Evolutionary conservation across 495 filamentous ascomycete species (phyloP), one percentile per base, ranked within the genome.

Genomic region (Rostrohypoxylon terebratum): DNA sequence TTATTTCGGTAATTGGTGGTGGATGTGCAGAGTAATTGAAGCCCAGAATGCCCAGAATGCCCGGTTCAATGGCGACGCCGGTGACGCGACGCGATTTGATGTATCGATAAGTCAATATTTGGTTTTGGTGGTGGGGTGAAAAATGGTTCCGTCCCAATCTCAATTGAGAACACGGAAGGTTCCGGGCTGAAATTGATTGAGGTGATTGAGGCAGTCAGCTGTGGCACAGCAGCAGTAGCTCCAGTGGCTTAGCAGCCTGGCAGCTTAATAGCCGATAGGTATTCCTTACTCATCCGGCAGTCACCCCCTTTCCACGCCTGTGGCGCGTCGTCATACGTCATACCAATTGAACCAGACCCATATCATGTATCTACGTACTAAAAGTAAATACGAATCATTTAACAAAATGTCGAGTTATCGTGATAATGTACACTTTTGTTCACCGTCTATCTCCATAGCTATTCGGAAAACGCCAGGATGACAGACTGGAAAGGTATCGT

Each of bases 401-500:
- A 38, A 53, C 8, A 66, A 60, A 2, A 61, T 51, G 45, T 65
- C 66, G 25, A 62, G n/a, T 3, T 63, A 55, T 57, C 62, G 51
- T n/a, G 44, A 20, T 28, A 40, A 53, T 68, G 7, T 34, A 50
- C 51, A 59, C 31, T 16, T 38, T 50, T 50, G 48, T 28, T n/a
- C 20, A 18, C 20, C 18, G 21, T 9, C 25, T 48, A 28, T 57
- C 16, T 21, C 34, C 47, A 47, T 60, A 59, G 53, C 51, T 10
- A 40, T 25, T 11, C 40, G 14, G 20, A 11, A 51, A n/a, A 13
- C 25, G 16, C 18, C 55, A 77, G 33, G n/a, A 73, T 81, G 79
- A 60, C 73, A 3, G 77, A 74, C 44, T 76, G 76, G 77, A 83
- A 80, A 64, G 81, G 81, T n/a, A 75, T 79, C 4, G 75, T 84